Conservation (phyloP, 306 rosid genomes). For the Rosa multiflora region DNA sequence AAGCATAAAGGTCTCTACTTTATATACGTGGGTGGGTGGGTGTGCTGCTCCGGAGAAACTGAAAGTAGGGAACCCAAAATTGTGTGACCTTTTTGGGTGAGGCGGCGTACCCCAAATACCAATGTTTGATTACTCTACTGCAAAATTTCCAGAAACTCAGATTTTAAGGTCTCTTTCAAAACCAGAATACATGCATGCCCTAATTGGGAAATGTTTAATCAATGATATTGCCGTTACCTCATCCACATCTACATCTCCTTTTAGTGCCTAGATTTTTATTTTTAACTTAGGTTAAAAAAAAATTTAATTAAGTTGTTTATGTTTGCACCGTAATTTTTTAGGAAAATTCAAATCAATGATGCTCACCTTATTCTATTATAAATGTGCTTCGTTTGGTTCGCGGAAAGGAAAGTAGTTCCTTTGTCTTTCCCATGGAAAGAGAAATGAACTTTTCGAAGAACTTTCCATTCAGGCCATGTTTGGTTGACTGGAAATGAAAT, state of each 20-base stretch:
- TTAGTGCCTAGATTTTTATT: background rate
- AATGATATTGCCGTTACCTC: background rate
- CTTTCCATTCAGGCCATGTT: too few species aligned
- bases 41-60: background rate
- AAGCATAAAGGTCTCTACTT: background rate
- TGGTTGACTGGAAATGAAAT: too few species aligned
- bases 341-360: too few species aligned
- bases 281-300: background rate
- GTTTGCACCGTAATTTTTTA: too few species aligned
- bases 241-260: conserved; percentile 10
- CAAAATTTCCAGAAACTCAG: background rate
- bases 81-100: background rate
- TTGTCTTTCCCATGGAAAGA: too few species aligned
- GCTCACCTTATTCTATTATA: too few species aligned
- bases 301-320: too few species aligned
- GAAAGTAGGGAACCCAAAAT: background rate
- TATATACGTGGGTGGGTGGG: background rate
- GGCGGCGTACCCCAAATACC: conserved; percentile 1
- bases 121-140: background rate
- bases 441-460: too few species aligned
- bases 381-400: too few species aligned
- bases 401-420: too few species aligned
- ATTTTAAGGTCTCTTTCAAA: conserved; percentile 1
- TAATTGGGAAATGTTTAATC: background rate
- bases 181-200: background rate